These are phyloP conservation scores for Paramecium biaurelia DNA, from an alignment of 73 alveolate genomes.

Conservation along the genomic window DNA sequence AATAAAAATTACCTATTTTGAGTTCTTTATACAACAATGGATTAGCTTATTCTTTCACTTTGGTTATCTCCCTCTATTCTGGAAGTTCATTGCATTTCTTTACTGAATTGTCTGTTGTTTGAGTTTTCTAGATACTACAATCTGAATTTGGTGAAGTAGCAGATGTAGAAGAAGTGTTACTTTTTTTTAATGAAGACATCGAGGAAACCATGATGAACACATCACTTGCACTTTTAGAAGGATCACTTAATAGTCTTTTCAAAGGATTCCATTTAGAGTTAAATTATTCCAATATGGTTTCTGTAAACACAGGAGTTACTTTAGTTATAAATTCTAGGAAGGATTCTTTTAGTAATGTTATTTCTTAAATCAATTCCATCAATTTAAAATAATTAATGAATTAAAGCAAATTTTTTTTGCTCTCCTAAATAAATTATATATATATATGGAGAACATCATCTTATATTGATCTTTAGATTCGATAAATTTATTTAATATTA, in stretches of 20 bases:
- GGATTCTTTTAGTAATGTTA: constrained; percentile 13
- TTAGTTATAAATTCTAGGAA: constrained; percentile 6
- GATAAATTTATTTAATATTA: no score
- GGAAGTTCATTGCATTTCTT: not conserved
- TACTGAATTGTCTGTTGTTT: not conserved
- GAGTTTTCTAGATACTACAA: not conserved
- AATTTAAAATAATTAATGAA: not conserved
- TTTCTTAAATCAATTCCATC: not conserved
- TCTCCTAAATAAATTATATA: not conserved
- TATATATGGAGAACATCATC: no score
- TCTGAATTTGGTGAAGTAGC: not conserved
- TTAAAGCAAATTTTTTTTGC: not conserved
- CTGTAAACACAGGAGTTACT: not conserved
- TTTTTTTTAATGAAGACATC: not conserved
- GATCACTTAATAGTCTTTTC: not conserved
- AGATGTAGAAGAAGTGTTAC: constrained; percentile 11
- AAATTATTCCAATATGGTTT: not conserved
- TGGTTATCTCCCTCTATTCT: not conserved
- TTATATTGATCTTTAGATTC: no score
- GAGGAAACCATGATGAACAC: not conserved
- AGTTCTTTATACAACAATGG: not conserved
- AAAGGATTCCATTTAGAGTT: constrained; percentile 1
- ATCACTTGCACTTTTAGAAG: not conserved
- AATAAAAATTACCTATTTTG: not conserved
- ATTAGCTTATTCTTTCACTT: constrained; percentile 12